Evolutionary conservation across 2,329 filamentous ascomycete genomes (phyloP), one percentile per base, ranked within the genome.

Genomic region (Aspergillus hortae): DNA sequence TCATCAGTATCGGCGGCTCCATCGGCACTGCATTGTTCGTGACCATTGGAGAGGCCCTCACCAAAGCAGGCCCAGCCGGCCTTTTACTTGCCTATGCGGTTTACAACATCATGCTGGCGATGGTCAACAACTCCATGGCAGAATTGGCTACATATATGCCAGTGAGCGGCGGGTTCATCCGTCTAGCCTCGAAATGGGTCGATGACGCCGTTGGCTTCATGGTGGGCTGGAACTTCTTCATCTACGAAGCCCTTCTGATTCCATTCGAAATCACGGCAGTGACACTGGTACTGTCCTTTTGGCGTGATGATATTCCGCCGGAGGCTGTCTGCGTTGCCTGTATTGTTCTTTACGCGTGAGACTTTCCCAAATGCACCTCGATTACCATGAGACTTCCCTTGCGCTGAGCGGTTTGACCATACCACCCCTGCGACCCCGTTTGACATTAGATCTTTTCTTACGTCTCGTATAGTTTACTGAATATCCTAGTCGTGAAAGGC

Each of bases 401-500:
- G 12, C 27, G 9, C 40, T 43, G 40, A 27, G 32, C 21, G 42
- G 48, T 44, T 27, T 50, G 48, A 6, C 12, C 35, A 44, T 9
- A 25, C 15, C 19, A 23, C 36, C 46, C 36, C 36, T 41, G 23
- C 36, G 25, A 48, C 14, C 46, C 23, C 19, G 17, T 12, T 11
- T 48, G 46, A n/a, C 3, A 11, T 10, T 30, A 30, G 35, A 38
- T 7, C 14, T 38, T 38, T 38, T 38, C 35, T 38, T 38, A 38
- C 35, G 15, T 38, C 35, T 38, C 21, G n/a, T 21, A 38, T 53
- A 78, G 77, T 21, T 48, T 71, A 2, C 75, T 91, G 69, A 91
- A 91, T 60, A 60, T 90, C 36, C 70, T 90, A 49, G 84, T 84
- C 0, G 86, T 90, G 19, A 77, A 83, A 54, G 87, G 78, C 72